A percentile compares a stretch with the other conserved stretches of the same genome.
phyloP scores from a whole-genome alignment of 805 yeast species.

The Yarrowia sp. region DNA sequence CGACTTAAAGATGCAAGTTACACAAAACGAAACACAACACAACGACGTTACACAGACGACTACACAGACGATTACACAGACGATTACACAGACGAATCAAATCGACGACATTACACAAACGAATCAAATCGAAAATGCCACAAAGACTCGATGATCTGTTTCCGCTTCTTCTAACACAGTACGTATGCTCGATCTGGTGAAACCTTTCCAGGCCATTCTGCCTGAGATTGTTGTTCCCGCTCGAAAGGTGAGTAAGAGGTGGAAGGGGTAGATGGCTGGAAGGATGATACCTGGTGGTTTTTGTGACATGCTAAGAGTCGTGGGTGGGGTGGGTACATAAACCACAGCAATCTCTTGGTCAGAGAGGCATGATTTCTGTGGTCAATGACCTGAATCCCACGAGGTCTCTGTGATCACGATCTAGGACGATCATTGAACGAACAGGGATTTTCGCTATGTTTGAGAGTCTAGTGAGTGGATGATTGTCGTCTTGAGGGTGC shows the following conservation, averaged over 20 bases:
- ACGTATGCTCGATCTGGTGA: slow-evolving; percentile 77
- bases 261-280: background rate
- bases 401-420: too few relatives aligned
- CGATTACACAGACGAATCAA: background rate
- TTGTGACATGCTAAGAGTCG: too few relatives aligned
- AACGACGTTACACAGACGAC: too few relatives aligned
- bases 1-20: background rate
- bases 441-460: too few relatives aligned
- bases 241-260: slow-evolving; percentile 62
- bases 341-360: too few relatives aligned
- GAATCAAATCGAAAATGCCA: background rate
- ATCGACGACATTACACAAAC: background rate
- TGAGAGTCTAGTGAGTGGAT: too few relatives aligned
- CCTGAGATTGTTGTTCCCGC: slow-evolving; percentile 94
- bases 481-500: too few relatives aligned
- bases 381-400: too few relatives aligned
- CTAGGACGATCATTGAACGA: too few relatives aligned
- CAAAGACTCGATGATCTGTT: background rate
- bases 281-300: too few relatives aligned
- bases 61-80: background rate
- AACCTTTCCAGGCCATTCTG: slow-evolving; percentile 84
- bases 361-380: too few relatives aligned
- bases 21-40: background rate
- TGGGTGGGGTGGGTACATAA: too few relatives aligned
- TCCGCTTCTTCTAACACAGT: slow-evolving; percentile 42